These are phyloP conservation scores for Dillenia suffruticosa DNA, from an alignment of 164 flowering plant genomes.

Conservation along the genomic window DNA sequence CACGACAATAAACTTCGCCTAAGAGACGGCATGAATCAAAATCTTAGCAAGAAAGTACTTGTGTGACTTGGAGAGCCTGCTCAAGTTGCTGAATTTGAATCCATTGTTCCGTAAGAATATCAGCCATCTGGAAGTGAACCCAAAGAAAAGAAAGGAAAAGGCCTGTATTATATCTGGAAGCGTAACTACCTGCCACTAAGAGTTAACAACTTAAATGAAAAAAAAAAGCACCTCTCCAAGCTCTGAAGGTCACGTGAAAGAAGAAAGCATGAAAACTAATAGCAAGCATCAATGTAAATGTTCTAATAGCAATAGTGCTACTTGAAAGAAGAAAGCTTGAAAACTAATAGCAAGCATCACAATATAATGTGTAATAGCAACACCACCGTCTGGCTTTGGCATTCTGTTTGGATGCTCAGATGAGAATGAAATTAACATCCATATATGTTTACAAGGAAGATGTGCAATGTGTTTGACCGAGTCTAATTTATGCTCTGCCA, in stretches of 20 bases:
- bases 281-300: too few relatives aligned
- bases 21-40: neutral
- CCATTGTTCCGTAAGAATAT: slow-evolving; percentile 80
- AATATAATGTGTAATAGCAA: too few relatives aligned
- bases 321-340: too few relatives aligned
- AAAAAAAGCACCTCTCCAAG: neutral
- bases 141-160: neutral
- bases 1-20: neutral
- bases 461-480: too few relatives aligned
- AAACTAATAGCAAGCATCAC: too few relatives aligned
- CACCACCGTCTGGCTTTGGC: too few relatives aligned
- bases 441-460: too few relatives aligned
- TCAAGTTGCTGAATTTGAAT: slow-evolving; percentile 84
- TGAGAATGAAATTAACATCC: too few relatives aligned
- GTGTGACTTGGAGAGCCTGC: slow-evolving; percentile 65
- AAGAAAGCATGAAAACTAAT: neutral
- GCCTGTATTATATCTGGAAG: neutral
- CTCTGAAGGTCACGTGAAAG: neutral
- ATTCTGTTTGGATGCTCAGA: too few relatives aligned
- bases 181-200: too few relatives aligned
- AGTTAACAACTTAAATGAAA: neutral
- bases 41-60: slow-evolving; percentile 31
- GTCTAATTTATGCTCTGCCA: too few relatives aligned
- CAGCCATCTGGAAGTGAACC: slow-evolving; percentile 44
- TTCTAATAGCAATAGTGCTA: too few relatives aligned